Percentiles rank a stretch among this genome's conserved stretches.
Evolutionary conservation across 2,329 filamentous ascomycete genomes (phyloP).

Genomic region (Ascomycota sp.): DNA sequence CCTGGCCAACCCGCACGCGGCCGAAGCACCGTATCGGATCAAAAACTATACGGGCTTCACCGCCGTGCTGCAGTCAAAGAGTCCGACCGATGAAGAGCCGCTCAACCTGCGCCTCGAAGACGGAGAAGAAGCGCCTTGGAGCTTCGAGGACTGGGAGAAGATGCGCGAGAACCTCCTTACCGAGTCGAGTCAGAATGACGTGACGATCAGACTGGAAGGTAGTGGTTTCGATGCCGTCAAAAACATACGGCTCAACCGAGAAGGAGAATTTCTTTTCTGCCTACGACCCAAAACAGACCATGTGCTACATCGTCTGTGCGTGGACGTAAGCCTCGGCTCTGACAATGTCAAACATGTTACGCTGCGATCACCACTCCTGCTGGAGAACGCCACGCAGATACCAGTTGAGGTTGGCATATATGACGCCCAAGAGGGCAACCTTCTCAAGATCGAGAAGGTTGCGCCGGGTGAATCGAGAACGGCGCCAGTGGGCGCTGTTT

Average conservation of each 20-base stretch:
- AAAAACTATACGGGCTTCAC: conserved; percentile 92
- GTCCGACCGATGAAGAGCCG: conserved; percentile 38
- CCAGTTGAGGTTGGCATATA: conserved; percentile 84
- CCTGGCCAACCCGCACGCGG: conserved; percentile 73
- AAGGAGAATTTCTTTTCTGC: conserved; percentile 79
- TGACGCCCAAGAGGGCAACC: conserved; percentile 63
- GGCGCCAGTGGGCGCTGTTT: conserved; percentile 78
- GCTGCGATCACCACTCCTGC: conserved; percentile 67
- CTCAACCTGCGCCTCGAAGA: conserved; percentile 60
- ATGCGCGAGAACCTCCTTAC: conserved; percentile 82
- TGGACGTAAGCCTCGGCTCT: conserved; percentile 71
- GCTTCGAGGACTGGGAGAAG: conserved; percentile 88
- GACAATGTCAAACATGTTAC: conserved; percentile 98
- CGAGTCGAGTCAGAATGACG: conserved; percentile 56
- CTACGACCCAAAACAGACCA: conserved; percentile 70
- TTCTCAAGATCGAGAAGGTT: conserved; percentile 96
- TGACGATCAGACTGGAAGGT: conserved; percentile 67
- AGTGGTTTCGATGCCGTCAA: conserved; percentile 84
- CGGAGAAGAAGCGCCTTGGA: conserved; percentile 81
- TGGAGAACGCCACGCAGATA: conserved; percentile 94
- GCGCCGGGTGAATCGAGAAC: conserved; percentile 74
- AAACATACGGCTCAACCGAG: conserved; percentile 75
- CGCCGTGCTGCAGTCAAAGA: conserved; percentile 61
- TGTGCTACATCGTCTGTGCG: conserved; percentile 68
- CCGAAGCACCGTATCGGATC: conserved; percentile 79